Conservation (phyloP, 108 stramenopile species). For the Chaetoceros muelleri region DNA sequence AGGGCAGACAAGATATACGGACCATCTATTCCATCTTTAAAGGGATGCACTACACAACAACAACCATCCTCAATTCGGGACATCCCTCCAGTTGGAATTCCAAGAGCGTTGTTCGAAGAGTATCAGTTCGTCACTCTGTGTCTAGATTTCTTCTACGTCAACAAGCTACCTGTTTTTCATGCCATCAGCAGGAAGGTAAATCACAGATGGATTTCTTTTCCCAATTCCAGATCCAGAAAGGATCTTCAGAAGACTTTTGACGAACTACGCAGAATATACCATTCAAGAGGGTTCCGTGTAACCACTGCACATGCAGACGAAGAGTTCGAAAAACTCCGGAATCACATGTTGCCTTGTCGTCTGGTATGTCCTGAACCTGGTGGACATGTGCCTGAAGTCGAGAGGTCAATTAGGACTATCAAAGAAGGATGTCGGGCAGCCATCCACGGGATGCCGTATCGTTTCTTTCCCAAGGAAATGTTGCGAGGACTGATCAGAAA, state of each 20-base stretch:
- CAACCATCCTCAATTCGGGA: neutral
- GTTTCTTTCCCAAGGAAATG: conserved; percentile 12
- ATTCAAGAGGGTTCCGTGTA: neutral
- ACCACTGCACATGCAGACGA: conserved; percentile 1
- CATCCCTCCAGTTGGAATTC: neutral
- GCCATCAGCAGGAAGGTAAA: conserved; percentile 4
- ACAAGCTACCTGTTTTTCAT: conserved; percentile 7
- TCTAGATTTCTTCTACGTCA: conserved; percentile 20
- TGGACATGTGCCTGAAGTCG: conserved; percentile 28
- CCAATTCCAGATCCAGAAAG: conserved; percentile 4
- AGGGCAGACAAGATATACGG: conserved; percentile 26
- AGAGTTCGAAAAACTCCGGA: conserved; percentile 9
- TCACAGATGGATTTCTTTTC: conserved; percentile 7
- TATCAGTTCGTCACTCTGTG: conserved; percentile 15
- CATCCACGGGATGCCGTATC: conserved; percentile 21
- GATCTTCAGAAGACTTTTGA: conserved; percentile 7
- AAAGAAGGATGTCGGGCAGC: conserved; percentile 26
- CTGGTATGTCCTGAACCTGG: neutral
- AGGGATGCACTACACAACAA: neutral
- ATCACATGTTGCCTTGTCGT: neutral
- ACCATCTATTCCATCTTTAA: neutral
- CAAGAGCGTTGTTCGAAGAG: conserved; percentile 1
- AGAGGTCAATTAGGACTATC: conserved; percentile 19
- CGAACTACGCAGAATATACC: conserved; percentile 2
- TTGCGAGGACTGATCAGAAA: conserved; percentile 7